Percentiles rank a stretch among this genome's conserved stretches.
Conservation (phyloP, 2,329 filamentous ascomycete species). For the Aspergillus sp. region DNA sequence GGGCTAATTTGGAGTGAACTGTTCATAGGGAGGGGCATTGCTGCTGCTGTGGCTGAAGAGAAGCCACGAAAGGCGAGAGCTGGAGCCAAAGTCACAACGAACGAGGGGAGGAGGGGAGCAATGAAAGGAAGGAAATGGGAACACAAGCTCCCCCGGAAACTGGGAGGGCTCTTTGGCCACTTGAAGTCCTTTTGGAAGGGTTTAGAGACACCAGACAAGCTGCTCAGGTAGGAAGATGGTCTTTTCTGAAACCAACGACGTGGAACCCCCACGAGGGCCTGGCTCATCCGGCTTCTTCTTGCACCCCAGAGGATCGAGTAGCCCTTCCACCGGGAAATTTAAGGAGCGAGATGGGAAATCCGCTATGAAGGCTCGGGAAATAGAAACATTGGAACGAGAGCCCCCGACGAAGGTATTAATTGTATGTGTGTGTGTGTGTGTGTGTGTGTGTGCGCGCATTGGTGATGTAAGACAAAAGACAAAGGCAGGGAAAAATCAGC, state of each 20-base stretch:
- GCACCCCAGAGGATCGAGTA: background rate
- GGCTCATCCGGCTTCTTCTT: background rate
- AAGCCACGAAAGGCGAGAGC: constrained; percentile 4
- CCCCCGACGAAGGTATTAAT: too few species aligned
- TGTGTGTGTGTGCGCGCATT: background rate
- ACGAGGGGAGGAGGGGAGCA: background rate
- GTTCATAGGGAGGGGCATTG: constrained; percentile 4
- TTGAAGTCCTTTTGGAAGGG: too few species aligned
- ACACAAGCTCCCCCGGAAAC: background rate
- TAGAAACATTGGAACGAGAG: background rate
- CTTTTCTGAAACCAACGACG: background rate
- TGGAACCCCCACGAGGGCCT: background rate
- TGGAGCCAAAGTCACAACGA: background rate
- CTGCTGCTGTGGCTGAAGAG: constrained; percentile 1
- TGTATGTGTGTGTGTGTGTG: background rate
- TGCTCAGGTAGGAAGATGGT: background rate
- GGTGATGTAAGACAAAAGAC: background rate
- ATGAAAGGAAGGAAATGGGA: background rate
- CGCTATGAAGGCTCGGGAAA: background rate
- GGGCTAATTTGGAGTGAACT: background rate
- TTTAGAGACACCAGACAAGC: too few species aligned
- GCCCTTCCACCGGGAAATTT: background rate
- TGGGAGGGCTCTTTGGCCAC: too few species aligned
- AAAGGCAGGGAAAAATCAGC: background rate
- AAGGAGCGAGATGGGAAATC: background rate